Base-by-base conservation (phyloP, 192 early-diverging fungal species). In the Podila epigama region DNA sequence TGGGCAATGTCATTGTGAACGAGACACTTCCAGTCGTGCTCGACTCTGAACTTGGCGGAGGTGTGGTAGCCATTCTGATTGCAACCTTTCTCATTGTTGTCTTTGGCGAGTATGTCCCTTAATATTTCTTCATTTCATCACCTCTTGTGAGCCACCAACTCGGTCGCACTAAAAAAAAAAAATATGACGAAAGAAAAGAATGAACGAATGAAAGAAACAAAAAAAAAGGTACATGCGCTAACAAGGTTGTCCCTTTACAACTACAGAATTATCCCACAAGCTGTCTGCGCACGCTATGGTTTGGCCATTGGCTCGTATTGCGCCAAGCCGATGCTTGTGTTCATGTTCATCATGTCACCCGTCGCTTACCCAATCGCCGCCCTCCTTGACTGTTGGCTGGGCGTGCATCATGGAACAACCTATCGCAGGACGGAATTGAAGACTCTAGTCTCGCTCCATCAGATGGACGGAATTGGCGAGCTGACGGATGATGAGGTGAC, bases 1-100 rank as follows among this genome's bases (percentile, higher is more conserved):
- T 99, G 42, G 92, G 91, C 13, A 99, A 99, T 82, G 96, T 96
- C 2, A 84, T 99, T 35, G 88, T 98, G 40, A 99, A 99, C 82
- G 97, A 99, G 75, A 92, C 93, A 12, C 83, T 96, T 63, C 95
- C 95, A 6, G 93, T 96, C 62, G 83, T 96, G 61, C 85, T 94
- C 60, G 89, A 96, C 64, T 87, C 86, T 15, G 84, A 94, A 4
- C 84, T 90, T 32, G 90, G 91, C 13, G 92, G 92, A 42, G 95
- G 94, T 1, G 82, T 91, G 54, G 86, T 87, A 22, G 97, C 96
- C 28, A 90, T 99, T 22, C 68, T 98, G 5, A 87, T 92, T 16
- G 97, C 96, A 6, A 97, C 95, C 2, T 88, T 87, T 0, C 79
- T 96, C 39, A 94, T 99, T 66, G 93, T 99, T 12, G 66, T 98